Evolutionary conservation across 2,329 filamentous ascomycete species (phyloP).

Genomic region (Phoma sp.): DNA sequence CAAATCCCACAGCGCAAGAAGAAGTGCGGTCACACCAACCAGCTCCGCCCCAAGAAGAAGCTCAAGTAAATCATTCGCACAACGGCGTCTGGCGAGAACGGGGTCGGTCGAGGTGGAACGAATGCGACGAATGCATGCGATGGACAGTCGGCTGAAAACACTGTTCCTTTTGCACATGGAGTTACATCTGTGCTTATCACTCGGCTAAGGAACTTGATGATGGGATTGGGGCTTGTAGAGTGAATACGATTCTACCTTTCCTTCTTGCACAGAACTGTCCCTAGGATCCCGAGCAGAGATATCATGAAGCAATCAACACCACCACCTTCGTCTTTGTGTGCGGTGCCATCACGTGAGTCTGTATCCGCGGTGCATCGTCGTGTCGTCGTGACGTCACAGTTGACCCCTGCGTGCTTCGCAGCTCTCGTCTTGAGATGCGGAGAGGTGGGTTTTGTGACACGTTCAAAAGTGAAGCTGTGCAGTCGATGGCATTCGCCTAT

Average conservation of each 20-base stretch:
- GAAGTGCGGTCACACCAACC: constrained; percentile 99
- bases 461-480: too few relatives aligned
- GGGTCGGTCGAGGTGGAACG: constrained; percentile 33
- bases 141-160: constrained; percentile 28
- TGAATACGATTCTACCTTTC: constrained; percentile 43
- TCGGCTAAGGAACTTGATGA: constrained; percentile 31
- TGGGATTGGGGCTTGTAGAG: constrained; percentile 41
- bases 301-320: constrained; percentile 17
- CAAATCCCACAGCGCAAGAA: constrained; percentile 67
- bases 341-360: not conserved
- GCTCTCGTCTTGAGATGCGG: not conserved
- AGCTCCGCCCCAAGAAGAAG: constrained; percentile 99
- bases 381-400: not conserved
- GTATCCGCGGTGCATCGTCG: not conserved
- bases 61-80: constrained; percentile 74
- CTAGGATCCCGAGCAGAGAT: constrained; percentile 12
- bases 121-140: constrained; percentile 42
- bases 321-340: constrained; percentile 4
- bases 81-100: constrained; percentile 43
- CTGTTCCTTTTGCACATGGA: constrained; percentile 36
- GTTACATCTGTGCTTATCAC: constrained; percentile 36
- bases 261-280: constrained; percentile 27
- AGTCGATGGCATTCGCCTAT: too few relatives aligned
- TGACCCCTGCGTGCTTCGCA: not conserved
- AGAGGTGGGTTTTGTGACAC: too few relatives aligned